phyloP scores from a whole-genome alignment of 352 stramenopile genomes.

The Phytophthora nicotianae region DNA sequence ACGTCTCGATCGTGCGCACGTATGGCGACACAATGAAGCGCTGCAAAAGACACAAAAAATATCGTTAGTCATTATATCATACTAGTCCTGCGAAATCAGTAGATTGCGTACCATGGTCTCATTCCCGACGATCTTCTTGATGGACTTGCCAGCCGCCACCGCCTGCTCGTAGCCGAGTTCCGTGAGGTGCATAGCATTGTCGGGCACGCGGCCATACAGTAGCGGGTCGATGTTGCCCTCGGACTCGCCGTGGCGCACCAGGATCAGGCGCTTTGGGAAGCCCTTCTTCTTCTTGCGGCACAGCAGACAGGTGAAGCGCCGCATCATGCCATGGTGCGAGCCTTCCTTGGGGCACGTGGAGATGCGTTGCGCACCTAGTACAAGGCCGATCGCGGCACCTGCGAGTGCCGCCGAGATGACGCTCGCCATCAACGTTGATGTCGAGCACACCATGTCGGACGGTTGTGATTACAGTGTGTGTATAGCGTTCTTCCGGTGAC shows the following conservation, averaged over 20 bases:
- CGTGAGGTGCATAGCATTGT: constrained; percentile 88
- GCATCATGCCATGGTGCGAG: constrained; percentile 28
- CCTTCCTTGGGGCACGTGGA: constrained; percentile 24
- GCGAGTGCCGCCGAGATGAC: constrained; percentile 50
- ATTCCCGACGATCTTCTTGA: constrained; percentile 82
- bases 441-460: constrained; percentile 51
- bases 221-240: constrained; percentile 87
- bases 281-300: constrained; percentile 46
- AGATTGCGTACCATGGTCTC: constrained; percentile 60
- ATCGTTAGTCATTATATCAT: not conserved
- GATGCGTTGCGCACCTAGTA: constrained; percentile 19
- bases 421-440: constrained; percentile 48
- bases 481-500: constrained; percentile 9
- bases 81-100: not conserved
- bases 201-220: constrained; percentile 73
- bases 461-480: not conserved
- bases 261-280: constrained; percentile 79
- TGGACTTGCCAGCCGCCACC: constrained; percentile 62
- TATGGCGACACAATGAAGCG: constrained; percentile 88
- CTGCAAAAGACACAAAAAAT: constrained; percentile 37
- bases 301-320: constrained; percentile 45
- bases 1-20: constrained; percentile 88
- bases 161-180: constrained; percentile 80
- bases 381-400: constrained; percentile 46
- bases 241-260: constrained; percentile 85